Conservation (phyloP, 148 eudicot genomes). For the Vaccinium darrowii region DNA sequence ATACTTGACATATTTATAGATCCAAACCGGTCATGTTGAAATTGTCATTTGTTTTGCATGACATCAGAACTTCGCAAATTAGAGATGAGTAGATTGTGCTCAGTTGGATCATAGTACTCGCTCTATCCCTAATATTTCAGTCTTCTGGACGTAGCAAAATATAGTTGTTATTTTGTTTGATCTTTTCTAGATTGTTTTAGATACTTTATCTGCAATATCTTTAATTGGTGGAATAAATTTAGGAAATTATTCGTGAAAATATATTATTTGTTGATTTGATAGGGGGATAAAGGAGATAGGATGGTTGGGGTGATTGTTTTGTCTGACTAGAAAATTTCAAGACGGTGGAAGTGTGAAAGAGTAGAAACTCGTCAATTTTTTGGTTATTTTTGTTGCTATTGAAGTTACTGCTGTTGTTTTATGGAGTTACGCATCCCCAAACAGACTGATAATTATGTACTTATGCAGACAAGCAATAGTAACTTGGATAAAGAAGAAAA, state of each 20-base stretch:
- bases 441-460: slow-evolving; percentile 13
- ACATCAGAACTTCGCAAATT: neutral
- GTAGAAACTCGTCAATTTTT: neutral
- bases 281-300: neutral
- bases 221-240: neutral
- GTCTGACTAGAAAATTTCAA: neutral
- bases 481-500: slow-evolving; percentile 96
- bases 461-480: slow-evolving; percentile 70
- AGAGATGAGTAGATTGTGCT: neutral
- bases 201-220: neutral
- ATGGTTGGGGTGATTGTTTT: neutral
- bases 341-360: neutral
- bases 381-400: neutral
- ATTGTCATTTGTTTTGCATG: neutral
- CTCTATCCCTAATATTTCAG: neutral
- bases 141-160: too few relatives aligned
- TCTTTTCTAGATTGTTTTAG: neutral
- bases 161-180: too few relatives aligned
- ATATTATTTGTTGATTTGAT: neutral
- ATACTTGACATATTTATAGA: neutral
- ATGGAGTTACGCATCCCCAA: neutral
- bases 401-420: neutral
- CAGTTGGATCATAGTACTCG: neutral
- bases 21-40: neutral
- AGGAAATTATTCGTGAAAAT: neutral